Percentiles rank a stretch among this genome's conserved stretches.
These are phyloP conservation scores for Silene conica DNA, from an alignment of 148 eudicot species.

Conservation along the genomic window DNA sequence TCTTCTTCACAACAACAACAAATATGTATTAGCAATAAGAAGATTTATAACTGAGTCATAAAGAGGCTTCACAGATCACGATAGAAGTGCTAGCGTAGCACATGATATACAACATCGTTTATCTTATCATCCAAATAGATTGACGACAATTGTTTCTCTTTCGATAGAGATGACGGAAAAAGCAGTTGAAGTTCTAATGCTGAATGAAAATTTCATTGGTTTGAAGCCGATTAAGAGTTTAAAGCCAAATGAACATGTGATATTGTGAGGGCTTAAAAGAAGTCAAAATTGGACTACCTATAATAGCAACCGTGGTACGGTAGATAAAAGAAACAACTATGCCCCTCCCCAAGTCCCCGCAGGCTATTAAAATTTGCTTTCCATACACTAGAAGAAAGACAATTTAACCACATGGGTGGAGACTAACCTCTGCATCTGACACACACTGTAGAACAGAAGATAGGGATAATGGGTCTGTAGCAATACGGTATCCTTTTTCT, in stretches of 20 bases:
- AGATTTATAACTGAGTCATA: no score
- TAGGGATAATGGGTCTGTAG: constrained; percentile 59
- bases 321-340: not conserved
- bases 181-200: not conserved
- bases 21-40: no score
- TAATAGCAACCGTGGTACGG: not conserved
- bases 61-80: no score
- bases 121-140: not conserved
- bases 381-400: not conserved
- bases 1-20: no score
- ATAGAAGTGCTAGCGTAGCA: no score
- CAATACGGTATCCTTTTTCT: constrained; percentile 71
- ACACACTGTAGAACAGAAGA: constrained; percentile 67
- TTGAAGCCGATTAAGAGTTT: not conserved
- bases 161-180: not conserved
- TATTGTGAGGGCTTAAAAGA: not conserved
- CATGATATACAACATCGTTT: not conserved
- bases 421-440: constrained; percentile 73
- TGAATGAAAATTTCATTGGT: not conserved
- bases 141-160: not conserved
- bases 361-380: not conserved
- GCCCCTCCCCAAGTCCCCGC: not conserved
- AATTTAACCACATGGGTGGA: not conserved
- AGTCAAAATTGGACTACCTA: not conserved
- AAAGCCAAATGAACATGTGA: not conserved